These are phyloP conservation scores for Candida suzukii DNA, from an alignment of 805 yeast species.

Conservation along the genomic window DNA sequence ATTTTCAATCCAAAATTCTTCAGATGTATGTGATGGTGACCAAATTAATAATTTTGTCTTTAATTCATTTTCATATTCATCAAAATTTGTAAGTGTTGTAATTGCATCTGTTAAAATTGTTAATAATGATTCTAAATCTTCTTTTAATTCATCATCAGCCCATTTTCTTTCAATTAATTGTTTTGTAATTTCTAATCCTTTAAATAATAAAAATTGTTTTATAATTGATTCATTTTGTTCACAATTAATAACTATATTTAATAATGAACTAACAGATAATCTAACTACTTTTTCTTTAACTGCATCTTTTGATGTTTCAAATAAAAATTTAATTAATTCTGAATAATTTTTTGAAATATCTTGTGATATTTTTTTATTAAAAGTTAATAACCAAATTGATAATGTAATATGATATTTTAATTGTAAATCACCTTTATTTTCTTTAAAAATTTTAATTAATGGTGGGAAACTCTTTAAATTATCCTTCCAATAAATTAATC, in stretches of 20 bases:
- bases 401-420: constrained; percentile 75
- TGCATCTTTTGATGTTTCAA: constrained; percentile 62
- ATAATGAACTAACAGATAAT: constrained; percentile 67
- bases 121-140: constrained; percentile 56
- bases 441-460: constrained; percentile 38
- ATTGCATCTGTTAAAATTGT: constrained; percentile 65
- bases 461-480: constrained; percentile 40
- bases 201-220: constrained; percentile 64
- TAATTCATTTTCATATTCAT: constrained; percentile 83
- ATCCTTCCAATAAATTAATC: constrained; percentile 42
- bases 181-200: constrained; percentile 62
- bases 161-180: constrained; percentile 81
- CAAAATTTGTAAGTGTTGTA: constrained; percentile 79
- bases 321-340: constrained; percentile 45
- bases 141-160: constrained; percentile 86
- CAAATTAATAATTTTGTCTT: constrained; percentile 71
- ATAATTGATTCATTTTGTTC: constrained; percentile 39
- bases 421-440: constrained; percentile 54
- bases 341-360: constrained; percentile 45
- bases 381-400: constrained; percentile 79
- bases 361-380: constrained; percentile 46
- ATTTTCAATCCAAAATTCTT: constrained; percentile 87
- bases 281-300: constrained; percentile 90
- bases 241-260: constrained; percentile 44
- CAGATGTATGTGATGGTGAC: constrained; percentile 89